Evolutionary conservation across 2,329 filamentous ascomycete genomes (phyloP), one percentile per base, ranked within the genome.

Genomic region (Ceratocystis variospora): DNA sequence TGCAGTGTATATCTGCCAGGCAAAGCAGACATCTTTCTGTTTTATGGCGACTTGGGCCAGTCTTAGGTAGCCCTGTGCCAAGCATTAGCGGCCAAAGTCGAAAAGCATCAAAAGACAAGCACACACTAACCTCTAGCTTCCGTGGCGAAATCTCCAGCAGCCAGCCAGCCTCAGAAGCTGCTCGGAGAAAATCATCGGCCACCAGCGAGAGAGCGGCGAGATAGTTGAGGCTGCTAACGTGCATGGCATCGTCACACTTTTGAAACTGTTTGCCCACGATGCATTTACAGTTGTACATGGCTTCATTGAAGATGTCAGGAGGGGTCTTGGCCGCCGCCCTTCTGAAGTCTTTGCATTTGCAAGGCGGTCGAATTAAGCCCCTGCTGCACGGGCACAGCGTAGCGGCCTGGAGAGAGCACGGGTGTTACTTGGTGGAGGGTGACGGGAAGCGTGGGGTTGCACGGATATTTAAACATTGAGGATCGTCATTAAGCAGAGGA

Each of bases 181-280:
- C 77, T 28, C 74, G 73, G 4, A 72, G 73, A 1, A 78, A 70
- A 46, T 78, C 70, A 25, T 73, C 73, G 66, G 78, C 76, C 65
- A 77, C 77, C 59, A 70, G 68, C 8, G 28, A 64, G 0, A 74
- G 75, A 1, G 76, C 76, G 19, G 76, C 75, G 3, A 76, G 72
- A 65, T 77, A 76, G 69, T 78, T 76, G 10, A 79, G 71, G 2
- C 77, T 76, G 66, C 75, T 73, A 48, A 78, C 72, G 63, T 79
- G 77, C 7, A 73, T 59, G 1, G 66, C 64, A 15, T 76, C 73
- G 64, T 75, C 72, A 61, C 77, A 79, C 66, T 77, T 76, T 64
- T 73, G 74, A 67, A 77, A 78, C 1, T 69, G 75, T 55, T 71
- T 75, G 12, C 74, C 73, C 5, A 75, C 74, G 2, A 68, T 64